Evolutionary conservation across 129 eudicot species (phyloP).

Genomic region (Flaveria trinervia): DNA sequence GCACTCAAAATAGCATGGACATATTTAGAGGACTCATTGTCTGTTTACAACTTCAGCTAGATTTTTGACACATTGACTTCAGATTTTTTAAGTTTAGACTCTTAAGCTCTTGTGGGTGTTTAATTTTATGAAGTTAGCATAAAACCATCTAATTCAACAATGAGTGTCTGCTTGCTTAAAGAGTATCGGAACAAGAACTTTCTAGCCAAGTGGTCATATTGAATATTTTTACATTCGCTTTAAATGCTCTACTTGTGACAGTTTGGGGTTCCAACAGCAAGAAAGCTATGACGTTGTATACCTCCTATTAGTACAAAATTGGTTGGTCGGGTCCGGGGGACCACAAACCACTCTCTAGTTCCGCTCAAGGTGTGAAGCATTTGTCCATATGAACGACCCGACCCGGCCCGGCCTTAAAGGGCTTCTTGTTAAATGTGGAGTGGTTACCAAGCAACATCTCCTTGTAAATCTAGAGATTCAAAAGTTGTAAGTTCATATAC

Average conservation of each 20-base stretch:
- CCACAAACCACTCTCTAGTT: neutral
- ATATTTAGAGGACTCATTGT: neutral
- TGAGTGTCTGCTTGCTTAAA: constrained; percentile 39
- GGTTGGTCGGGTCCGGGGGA: neutral
- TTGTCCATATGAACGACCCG: constrained; percentile 13
- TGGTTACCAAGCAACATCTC: neutral
- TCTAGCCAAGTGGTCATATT: neutral
- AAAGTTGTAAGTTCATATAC: neutral
- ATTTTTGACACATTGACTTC: neutral
- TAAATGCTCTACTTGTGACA: neutral
- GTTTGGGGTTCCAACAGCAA: neutral
- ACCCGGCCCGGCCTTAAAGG: neutral
- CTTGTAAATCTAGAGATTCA: constrained; percentile 15
- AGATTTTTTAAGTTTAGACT: neutral
- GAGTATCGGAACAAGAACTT: neutral
- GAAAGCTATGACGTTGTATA: neutral
- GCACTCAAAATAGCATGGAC: neutral
- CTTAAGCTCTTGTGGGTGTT: constrained; percentile 2
- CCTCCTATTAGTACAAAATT: neutral
- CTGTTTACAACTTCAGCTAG: neutral
- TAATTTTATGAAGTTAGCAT: neutral
- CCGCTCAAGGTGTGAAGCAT: neutral
- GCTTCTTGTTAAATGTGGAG: neutral
- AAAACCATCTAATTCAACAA: constrained; percentile 32
- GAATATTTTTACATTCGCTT: neutral